Evolutionary conservation across 768 basidiomycete genomes (phyloP), one percentile per base, ranked within the genome.

Genomic region (Auriculariales sp.): DNA sequence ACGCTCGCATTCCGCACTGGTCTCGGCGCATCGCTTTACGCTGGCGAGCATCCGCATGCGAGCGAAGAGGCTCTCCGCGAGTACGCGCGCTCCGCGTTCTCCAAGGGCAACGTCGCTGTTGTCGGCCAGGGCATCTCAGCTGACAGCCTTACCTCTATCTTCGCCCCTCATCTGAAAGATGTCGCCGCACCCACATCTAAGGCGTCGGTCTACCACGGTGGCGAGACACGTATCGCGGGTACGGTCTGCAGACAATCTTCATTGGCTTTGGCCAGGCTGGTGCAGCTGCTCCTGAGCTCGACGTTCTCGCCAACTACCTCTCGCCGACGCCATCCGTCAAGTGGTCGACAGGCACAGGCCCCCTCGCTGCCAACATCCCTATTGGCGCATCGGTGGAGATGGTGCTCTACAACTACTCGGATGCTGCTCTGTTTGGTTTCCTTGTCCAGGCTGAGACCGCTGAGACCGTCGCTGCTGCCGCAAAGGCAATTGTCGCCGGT

Each of bases 1-100:
- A 65, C 75, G 36, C 71, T 93, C 51, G 93, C 94, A 36, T 99
- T 98, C 85, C 90, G 93, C 60, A 73, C 71, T 35, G 94, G 94
- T 14, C 90, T 98, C 58, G 94, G 94, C 57, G 75, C 84, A 56
- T 83, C 93, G 22, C 76, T 97, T 53, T 90, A 88, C 66, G 83
- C 91, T 17, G 70, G 81, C n/a, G 70, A 77, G 14, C 79, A 86
- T 60, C 66, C 73, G 56, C 55, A 58, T 25, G 64, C 87, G 57
- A 74, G 79, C 45, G 71, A 74, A 19, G 74, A 73, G 11, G 83
- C 89, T 55, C 74, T 94, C 58, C 79, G 81, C 61, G 66, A 74
- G 2, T 92, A 76, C 58, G 90, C 90, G 54, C 63, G 74, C 28
- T 65, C 76, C 49, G 79, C 79, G 22, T 92, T 93, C 66, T 70